Evolutionary conservation across 2,329 filamentous ascomycete species (phyloP).

Genomic region (Epichloe hybrida): DNA sequence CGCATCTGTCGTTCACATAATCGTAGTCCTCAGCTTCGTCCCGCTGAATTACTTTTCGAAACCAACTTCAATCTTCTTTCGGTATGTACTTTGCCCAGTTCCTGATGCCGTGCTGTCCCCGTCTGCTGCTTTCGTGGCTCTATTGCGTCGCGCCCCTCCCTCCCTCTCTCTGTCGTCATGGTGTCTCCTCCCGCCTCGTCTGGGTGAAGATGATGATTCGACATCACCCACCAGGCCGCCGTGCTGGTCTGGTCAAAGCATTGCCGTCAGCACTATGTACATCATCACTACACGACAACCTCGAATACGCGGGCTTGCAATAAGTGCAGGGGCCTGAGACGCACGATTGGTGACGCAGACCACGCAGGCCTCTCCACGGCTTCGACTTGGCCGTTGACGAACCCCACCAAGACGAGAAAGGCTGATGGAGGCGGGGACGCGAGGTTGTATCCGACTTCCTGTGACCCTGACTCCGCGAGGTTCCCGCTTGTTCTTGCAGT

Average conservation of each 20-base stretch:
- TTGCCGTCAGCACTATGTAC: not conserved
- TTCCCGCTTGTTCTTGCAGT: not conserved
- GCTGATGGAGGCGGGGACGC: not conserved
- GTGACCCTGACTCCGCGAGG: not conserved
- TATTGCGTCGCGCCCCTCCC: constrained; percentile 10
- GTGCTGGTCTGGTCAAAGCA: not conserved
- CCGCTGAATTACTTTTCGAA: not conserved
- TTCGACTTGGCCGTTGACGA: not conserved
- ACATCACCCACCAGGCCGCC: not conserved
- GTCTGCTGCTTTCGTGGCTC: constrained; percentile 7
- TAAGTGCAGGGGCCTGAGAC: not conserved
- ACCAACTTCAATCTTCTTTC: not conserved
- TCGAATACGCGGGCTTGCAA: not conserved
- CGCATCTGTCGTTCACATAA: constrained; percentile 9
- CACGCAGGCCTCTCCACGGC: not conserved
- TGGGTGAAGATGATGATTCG: not conserved
- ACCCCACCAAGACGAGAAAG: constrained; percentile 1
- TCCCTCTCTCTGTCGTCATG: constrained; percentile 28
- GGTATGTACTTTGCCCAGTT: constrained; percentile 6
- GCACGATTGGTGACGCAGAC: constrained; percentile 1
- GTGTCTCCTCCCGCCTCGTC: constrained; percentile 5
- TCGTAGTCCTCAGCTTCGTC: not conserved
- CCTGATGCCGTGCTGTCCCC: constrained; percentile 5
- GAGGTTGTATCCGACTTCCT: not conserved
- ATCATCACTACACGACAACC: not conserved